Percentiles rank a stretch among this genome's conserved stretches.
phyloP scores from a whole-genome alignment of 2,329 filamentous ascomycete genomes.

The Arthroderma sp. region DNA sequence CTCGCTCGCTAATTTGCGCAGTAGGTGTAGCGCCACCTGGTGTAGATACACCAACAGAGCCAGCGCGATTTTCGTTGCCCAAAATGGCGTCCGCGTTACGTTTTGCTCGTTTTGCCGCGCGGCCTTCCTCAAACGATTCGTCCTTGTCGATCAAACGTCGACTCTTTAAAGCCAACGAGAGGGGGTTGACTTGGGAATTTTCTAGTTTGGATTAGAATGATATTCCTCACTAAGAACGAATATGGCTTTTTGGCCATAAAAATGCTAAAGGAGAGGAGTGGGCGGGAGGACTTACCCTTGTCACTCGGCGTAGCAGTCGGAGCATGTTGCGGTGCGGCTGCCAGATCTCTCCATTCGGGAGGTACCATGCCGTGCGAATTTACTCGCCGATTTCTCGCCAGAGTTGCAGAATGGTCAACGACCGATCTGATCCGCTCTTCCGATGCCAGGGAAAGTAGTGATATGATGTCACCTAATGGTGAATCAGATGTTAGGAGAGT shows the following conservation, averaged over 20 bases:
- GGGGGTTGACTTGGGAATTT: conserved; percentile 15
- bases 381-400: conserved; percentile 59
- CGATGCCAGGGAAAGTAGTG: conserved; percentile 67
- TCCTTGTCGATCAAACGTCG: conserved; percentile 54
- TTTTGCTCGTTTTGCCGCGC: conserved; percentile 53
- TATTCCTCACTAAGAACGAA: too few relatives aligned
- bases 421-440: conserved; percentile 66
- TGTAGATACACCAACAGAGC: conserved; percentile 47
- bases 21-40: conserved; percentile 42
- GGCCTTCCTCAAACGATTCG: conserved; percentile 58
- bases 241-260: too few relatives aligned
- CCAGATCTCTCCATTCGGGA: conserved; percentile 60
- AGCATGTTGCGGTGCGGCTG: conserved; percentile 18
- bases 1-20: conserved; percentile 26
- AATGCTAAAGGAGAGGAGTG: background rate
- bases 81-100: conserved; percentile 43
- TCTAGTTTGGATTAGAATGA: too few relatives aligned
- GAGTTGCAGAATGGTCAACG: conserved; percentile 59
- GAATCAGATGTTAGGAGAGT: conserved; percentile 61
- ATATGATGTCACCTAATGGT: conserved; percentile 66
- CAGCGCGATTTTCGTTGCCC: conserved; percentile 38
- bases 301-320: background rate
- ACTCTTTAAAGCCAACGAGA: conserved; percentile 35
- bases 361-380: conserved; percentile 71
- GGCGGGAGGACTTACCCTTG: background rate